Evolutionary conservation across 1,284 basidiomycete species (phyloP), one percentile per base, ranked within the genome.

Genomic region (Ganoderma leucocontextum): DNA sequence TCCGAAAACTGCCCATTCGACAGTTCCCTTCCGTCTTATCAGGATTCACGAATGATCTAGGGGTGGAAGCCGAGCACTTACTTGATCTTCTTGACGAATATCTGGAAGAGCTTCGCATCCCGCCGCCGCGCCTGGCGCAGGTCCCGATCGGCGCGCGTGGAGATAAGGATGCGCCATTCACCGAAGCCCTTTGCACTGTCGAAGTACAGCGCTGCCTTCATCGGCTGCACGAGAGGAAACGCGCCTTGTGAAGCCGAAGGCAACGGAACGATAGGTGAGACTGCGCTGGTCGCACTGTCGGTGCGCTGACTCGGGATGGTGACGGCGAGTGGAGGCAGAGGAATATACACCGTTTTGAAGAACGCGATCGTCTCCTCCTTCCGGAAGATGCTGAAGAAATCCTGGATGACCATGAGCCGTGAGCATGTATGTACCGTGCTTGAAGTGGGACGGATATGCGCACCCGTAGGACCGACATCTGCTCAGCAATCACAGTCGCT

Each of bases 1-100:
- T 83, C 82, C 0, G 90, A 91, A 75, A 92, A 91, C 69, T 89
- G 85, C 0, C 91, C 90, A 8, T 86, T 84, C 0, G 90, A 91
- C 3, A 91, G 80, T 67, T 91, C 87, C 73, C 90, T 91, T 65
- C 4, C 3, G 52, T 35, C 25, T 3, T 3, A 10, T 57, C 33
- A 57, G 53, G 4, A 57, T 7, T 35, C 58, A 25, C 53, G 22
- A 49, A 39, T 12, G 29, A 9, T 61, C 62, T 71, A 69, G 22
- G 44, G 7, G 8, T 19, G 19, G 19, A 44, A 33, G 25, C 17
- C 35, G 8, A 57, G 9, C 33, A 71, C 75, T 13, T 59, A 88
- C 89, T 82, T 85, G 73, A 91, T 89, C 74, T 91, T 90, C 78
- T 88, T 90, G 59, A 88, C 72, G 19, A 87, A 80, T 55, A 85